These are phyloP conservation scores for Blepharisma japonicum DNA, from an alignment of 73 alveolate species.

Conservation along the genomic window DNA sequence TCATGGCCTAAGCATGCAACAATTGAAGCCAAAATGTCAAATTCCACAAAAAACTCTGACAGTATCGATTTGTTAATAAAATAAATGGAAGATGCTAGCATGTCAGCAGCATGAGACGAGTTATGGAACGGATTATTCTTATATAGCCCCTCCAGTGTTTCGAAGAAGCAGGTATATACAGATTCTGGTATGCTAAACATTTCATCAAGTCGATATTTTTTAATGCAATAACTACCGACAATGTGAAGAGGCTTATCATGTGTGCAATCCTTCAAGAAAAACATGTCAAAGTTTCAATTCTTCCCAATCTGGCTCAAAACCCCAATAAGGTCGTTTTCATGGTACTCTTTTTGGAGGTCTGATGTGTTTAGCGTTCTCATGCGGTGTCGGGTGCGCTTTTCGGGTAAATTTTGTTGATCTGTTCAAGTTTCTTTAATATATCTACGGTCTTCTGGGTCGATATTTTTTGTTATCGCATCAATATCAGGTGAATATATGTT, in stretches of 20 bases:
- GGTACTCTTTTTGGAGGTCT: not conserved
- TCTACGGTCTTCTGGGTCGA: not conserved
- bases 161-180: not conserved
- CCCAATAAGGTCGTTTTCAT: not conserved
- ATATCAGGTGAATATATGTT: not conserved
- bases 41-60: conserved; percentile 8
- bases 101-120: conserved; percentile 71
- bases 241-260: not conserved
- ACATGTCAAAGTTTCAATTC: conserved; percentile 15
- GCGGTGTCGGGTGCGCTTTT: not conserved
- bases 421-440: not conserved
- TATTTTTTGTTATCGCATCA: not conserved
- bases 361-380: not conserved
- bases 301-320: not conserved
- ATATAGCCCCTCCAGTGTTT: not conserved
- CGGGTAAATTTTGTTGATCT: not conserved
- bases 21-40: conserved; percentile 27
- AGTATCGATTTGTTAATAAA: conserved; percentile 35
- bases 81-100: conserved; percentile 47
- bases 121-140: conserved; percentile 53
- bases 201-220: not conserved
- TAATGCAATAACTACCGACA: conserved; percentile 7
- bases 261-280: conserved; percentile 2
- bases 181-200: not conserved
- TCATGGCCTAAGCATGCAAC: conserved; percentile 71